phyloP scores from a whole-genome alignment of 2,329 filamentous ascomycete species.

The Stemphylium vesicarium region DNA sequence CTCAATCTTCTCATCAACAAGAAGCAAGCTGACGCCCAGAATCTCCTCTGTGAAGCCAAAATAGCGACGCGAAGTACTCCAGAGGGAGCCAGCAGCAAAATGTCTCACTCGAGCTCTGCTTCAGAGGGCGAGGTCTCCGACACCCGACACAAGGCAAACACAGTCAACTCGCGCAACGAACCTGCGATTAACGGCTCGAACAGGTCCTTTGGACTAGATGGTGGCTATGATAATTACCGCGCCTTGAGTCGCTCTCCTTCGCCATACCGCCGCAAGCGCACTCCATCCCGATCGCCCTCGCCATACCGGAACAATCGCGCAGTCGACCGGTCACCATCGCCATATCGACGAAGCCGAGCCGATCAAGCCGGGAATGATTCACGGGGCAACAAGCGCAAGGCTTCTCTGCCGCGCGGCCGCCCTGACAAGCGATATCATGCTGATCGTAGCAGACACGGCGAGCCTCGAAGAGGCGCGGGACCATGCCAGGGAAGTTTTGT shows the following conservation, averaged over 20 bases:
- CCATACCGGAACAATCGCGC: slow-evolving; percentile 35
- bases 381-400: slow-evolving; percentile 51
- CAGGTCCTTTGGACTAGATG: slow-evolving; percentile 41
- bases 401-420: slow-evolving; percentile 44
- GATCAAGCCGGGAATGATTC: slow-evolving; percentile 34
- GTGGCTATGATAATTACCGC: slow-evolving; percentile 35
- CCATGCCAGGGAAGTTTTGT: slow-evolving; percentile 9
- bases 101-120: slow-evolving; percentile 35
- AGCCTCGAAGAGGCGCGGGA: slow-evolving; percentile 64
- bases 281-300: slow-evolving; percentile 35
- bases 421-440: slow-evolving; percentile 64
- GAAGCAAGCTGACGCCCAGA: slow-evolving; percentile 42
- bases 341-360: slow-evolving; percentile 30
- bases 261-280: slow-evolving; percentile 35
- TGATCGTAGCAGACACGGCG: slow-evolving; percentile 53
- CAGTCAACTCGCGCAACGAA: slow-evolving; percentile 34
- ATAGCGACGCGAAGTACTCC: slow-evolving; percentile 8
- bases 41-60: slow-evolving; percentile 16
- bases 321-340: slow-evolving; percentile 36
- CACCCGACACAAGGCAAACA: slow-evolving; percentile 45
- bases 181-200: slow-evolving; percentile 43
- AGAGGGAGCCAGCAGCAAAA: slow-evolving; percentile 24
- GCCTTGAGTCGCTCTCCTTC: slow-evolving; percentile 41
- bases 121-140: slow-evolving; percentile 42
- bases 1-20: slow-evolving; percentile 32